Conservation (phyloP, 257 asterid species). For the Solanum sejunctum region DNA sequence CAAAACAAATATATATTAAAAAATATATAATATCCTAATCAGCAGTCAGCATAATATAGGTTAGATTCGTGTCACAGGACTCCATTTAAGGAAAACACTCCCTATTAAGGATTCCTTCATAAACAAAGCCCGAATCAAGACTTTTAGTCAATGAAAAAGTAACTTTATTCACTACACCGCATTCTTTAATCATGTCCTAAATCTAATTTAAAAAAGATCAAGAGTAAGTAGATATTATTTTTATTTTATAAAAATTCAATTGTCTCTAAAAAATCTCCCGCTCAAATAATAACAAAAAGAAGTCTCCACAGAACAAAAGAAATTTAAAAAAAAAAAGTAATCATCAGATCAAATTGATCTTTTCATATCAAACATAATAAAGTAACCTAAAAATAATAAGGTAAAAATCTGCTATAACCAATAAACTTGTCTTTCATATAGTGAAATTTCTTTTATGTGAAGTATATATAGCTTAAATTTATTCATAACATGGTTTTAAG, state of each 20-base stretch:
- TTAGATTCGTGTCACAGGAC: no score
- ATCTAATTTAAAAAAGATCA: background rate
- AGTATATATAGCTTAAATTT: background rate
- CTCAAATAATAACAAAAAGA: no score
- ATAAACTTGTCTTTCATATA: no score
- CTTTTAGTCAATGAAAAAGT: no score
- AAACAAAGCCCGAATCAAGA: no score
- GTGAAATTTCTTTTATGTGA: no score
- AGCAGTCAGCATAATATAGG: no score
- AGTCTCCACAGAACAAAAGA: no score
- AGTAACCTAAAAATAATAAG: background rate
- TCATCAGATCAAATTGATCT: background rate
- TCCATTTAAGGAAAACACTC: no score
- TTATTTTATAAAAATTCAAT: background rate
- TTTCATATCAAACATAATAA: background rate
- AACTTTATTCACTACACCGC: no score
- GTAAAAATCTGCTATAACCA: background rate
- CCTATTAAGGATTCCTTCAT: no score
- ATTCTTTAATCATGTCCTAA: background rate
- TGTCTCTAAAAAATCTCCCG: no score
- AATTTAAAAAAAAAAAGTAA: background rate
- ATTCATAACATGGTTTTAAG: background rate
- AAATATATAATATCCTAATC: background rate
- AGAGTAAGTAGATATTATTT: rapidly evolving
- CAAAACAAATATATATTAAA: background rate